These are phyloP conservation scores for Lablab purpureus DNA, from an alignment of 306 rosid species.

Conservation along the genomic window DNA sequence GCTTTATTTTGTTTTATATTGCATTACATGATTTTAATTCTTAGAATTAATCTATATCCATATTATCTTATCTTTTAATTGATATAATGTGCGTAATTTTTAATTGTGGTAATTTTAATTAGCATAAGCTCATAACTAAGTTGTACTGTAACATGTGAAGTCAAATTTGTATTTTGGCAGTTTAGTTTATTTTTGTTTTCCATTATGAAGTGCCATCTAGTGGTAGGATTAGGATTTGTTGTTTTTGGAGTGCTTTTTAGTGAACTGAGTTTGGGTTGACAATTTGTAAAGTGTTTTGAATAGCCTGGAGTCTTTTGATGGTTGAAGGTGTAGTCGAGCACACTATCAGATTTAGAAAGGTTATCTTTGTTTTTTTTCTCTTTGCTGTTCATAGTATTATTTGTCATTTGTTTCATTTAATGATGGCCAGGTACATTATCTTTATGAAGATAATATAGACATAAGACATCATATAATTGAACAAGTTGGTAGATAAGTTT, in stretches of 20 bases:
- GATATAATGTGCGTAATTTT: not conserved
- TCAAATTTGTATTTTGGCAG: not conserved
- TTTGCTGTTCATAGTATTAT: not conserved
- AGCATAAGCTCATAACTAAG: not conserved
- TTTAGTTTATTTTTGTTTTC: too few relatives aligned
- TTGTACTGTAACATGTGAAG: constrained; percentile 10
- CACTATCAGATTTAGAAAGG: constrained; percentile 2
- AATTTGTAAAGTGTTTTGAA: constrained; percentile 26
- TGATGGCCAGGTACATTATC: not conserved
- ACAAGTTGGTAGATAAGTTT: not conserved
- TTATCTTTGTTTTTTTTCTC: not conserved
- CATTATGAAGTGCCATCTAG: not conserved
- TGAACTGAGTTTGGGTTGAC: not conserved
- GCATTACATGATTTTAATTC: not conserved
- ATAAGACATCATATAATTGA: not conserved
- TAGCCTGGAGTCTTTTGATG: not conserved
- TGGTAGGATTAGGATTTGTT: not conserved
- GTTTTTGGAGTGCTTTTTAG: constrained; percentile 2
- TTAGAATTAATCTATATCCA: not conserved
- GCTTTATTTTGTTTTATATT: constrained; percentile 5
- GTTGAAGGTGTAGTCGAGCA: not conserved
- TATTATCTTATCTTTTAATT: not conserved
- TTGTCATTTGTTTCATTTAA: not conserved
- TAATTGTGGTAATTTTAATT: constrained; percentile 3
- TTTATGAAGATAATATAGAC: not conserved